phyloP scores from a whole-genome alignment of 2,329 filamentous ascomycete species.

The Pestalotiopsis sp. region DNA sequence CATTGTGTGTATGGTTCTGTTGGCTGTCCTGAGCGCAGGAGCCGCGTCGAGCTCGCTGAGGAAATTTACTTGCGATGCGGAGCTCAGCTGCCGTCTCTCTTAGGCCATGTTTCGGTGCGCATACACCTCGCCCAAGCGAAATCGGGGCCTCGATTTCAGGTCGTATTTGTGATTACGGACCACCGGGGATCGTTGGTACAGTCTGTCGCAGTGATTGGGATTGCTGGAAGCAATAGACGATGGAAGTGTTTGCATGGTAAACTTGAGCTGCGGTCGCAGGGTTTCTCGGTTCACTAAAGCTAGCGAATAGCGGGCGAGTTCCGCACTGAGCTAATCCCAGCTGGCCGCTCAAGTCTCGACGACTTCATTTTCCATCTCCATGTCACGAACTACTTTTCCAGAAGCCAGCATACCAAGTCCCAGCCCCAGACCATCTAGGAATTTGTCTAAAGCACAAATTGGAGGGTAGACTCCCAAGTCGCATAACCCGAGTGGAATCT shows the following conservation, averaged over 20 bases:
- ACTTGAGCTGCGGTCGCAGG: background rate
- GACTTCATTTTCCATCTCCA: background rate
- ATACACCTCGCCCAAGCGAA: background rate
- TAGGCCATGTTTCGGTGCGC: background rate
- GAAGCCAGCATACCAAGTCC: too few relatives aligned
- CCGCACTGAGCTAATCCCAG: background rate
- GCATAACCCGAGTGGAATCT: too few relatives aligned
- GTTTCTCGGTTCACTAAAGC: background rate
- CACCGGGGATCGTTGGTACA: background rate
- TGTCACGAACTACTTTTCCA: too few relatives aligned
- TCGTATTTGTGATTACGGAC: background rate
- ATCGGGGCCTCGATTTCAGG: background rate
- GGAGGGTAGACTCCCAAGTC: too few relatives aligned
- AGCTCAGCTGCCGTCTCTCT: background rate
- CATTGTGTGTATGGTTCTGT: conserved; percentile 20
- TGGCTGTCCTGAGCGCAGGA: background rate
- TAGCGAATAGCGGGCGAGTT: background rate
- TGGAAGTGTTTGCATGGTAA: background rate
- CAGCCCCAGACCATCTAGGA: too few relatives aligned
- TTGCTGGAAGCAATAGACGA: background rate
- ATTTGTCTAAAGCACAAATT: too few relatives aligned
- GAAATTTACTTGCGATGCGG: background rate
- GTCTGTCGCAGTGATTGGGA: background rate
- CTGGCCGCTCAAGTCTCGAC: background rate
- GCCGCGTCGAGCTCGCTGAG: background rate